Conservation (phyloP, 2,329 filamentous ascomycete species). For the Ilyonectria destructans region DNA sequence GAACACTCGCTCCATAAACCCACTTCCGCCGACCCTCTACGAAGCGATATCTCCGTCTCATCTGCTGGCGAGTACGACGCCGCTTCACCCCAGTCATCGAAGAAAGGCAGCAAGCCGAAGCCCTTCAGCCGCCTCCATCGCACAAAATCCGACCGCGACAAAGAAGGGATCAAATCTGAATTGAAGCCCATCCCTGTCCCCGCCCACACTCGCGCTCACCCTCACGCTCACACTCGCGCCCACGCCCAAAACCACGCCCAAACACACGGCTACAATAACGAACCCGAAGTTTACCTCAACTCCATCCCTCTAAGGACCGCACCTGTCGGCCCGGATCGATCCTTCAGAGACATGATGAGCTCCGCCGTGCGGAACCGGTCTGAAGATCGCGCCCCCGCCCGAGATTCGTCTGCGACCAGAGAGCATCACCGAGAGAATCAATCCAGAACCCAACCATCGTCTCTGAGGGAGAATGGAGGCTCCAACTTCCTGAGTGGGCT, state of each 20-base stretch:
- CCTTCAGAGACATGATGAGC: slow-evolving; percentile 78
- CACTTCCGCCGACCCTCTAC: slow-evolving; percentile 61
- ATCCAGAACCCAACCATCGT: slow-evolving; percentile 67
- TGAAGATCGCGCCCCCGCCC: slow-evolving; percentile 73
- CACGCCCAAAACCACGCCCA: background rate
- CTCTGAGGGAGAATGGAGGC: slow-evolving; percentile 72
- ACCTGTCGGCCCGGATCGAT: slow-evolving; percentile 76
- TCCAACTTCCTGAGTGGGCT: slow-evolving; percentile 49
- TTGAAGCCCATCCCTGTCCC: slow-evolving; percentile 50
- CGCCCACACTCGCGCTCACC: slow-evolving; percentile 28
- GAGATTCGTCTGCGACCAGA: slow-evolving; percentile 62
- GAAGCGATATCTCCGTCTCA: slow-evolving; percentile 68
- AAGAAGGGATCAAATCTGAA: slow-evolving; percentile 61
- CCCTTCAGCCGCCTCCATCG: slow-evolving; percentile 69
- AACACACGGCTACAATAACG: slow-evolving; percentile 36
- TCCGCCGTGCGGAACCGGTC: slow-evolving; percentile 80
- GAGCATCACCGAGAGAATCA: slow-evolving; percentile 65
- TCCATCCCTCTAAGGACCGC: slow-evolving; percentile 70
- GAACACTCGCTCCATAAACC: slow-evolving; percentile 58
- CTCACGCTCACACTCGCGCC: background rate
- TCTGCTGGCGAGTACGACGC: slow-evolving; percentile 66
- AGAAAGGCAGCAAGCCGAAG: slow-evolving; percentile 69
- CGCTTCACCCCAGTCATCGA: slow-evolving; percentile 48
- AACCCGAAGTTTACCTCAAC: slow-evolving; percentile 51
- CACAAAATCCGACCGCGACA: slow-evolving; percentile 68